Evolutionary conservation across 2,329 filamentous ascomycete genomes (phyloP), one percentile per base, ranked within the genome.

Genomic region (Cercospora sojina): DNA sequence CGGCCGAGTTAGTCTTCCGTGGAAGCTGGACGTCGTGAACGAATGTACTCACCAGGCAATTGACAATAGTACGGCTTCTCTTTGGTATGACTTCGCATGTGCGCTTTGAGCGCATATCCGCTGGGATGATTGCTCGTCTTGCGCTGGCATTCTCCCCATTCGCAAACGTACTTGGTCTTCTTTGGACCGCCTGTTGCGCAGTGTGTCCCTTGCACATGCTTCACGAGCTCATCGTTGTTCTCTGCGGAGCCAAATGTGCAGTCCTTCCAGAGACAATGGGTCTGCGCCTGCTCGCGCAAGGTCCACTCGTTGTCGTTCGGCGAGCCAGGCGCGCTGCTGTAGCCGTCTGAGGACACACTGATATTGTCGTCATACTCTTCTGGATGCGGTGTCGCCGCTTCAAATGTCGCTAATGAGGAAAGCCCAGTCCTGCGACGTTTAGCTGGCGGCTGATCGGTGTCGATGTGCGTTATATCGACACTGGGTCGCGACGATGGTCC

Each of bases 51-150:
- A 96, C 93, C 94, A 65, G 95, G 95, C 47, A 99, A 81, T 31
- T 93, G 91, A 80, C 95, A 99, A 81, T 97, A 97, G 77, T 98
- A 98, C 0, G 95, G 95, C 81, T 99, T 99, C 84, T 99, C 95
- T 76, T 95, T 87, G 1, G 95, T 99, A 78, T 99, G 95, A 77
- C 93, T 97, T 73, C 95, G 86, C 93, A 99, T 97, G 77, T 99
- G 95, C 9, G 95, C 95, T 78, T 96, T 93, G 70, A 99, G 82
- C 4, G 95, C 95, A 80, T 99, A 99, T 2, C 92, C 95, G 75
- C 93, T 97, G 1, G 94, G 94, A 80, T 99, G 95, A 18, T 92
- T 89, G 79, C 95, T 88, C 67, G 93, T 92, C 81, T 97, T 98
- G 68, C 93, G 83, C 62, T 85, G 86, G 78, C 95, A 99, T 71